phyloP scores from a whole-genome alignment of 306 rosid genomes.

The Vicia sativa region DNA sequence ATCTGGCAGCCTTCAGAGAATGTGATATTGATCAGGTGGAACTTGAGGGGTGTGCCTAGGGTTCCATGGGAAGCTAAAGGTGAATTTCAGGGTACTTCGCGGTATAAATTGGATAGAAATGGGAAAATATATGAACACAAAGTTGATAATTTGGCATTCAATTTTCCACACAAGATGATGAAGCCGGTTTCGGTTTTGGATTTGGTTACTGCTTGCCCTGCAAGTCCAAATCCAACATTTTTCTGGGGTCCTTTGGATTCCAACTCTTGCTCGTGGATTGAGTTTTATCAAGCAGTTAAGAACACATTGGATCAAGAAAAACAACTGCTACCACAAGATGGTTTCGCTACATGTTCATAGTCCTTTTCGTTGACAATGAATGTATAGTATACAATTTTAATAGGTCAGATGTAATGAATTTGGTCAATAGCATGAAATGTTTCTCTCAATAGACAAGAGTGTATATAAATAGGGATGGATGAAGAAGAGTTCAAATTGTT shows the following conservation, averaged over 20 bases:
- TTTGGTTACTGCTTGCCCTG: slow-evolving; percentile 82
- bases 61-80: slow-evolving; percentile 97
- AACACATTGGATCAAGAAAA: slow-evolving; percentile 63
- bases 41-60: slow-evolving; percentile 81
- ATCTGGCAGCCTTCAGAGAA: slow-evolving; percentile 99
- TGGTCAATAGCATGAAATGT: slow-evolving; percentile 49
- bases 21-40: slow-evolving; percentile 86
- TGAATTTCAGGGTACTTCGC: slow-evolving; percentile 88
- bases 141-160: slow-evolving; percentile 90
- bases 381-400: slow-evolving; percentile 43
- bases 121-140: slow-evolving; percentile 94
- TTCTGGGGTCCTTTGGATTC: slow-evolving; percentile 66
- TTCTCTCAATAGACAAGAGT: slow-evolving; percentile 53
- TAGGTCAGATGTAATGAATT: slow-evolving; percentile 43
- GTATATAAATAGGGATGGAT: slow-evolving; percentile 59
- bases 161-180: slow-evolving; percentile 63
- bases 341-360: slow-evolving; percentile 76
- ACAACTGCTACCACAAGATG: slow-evolving; percentile 66
- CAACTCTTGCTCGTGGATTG: slow-evolving; percentile 77
- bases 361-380: slow-evolving; percentile 39
- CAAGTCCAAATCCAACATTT: slow-evolving; percentile 90
- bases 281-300: slow-evolving; percentile 74
- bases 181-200: slow-evolving; percentile 84
- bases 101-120: slow-evolving; percentile 79
- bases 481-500: slow-evolving; percentile 44